Percentiles rank a stretch among this genome's conserved stretches.
phyloP scores from a whole-genome alignment of 164 flowering plant genomes.

The Cinnamomum micranthum region DNA sequence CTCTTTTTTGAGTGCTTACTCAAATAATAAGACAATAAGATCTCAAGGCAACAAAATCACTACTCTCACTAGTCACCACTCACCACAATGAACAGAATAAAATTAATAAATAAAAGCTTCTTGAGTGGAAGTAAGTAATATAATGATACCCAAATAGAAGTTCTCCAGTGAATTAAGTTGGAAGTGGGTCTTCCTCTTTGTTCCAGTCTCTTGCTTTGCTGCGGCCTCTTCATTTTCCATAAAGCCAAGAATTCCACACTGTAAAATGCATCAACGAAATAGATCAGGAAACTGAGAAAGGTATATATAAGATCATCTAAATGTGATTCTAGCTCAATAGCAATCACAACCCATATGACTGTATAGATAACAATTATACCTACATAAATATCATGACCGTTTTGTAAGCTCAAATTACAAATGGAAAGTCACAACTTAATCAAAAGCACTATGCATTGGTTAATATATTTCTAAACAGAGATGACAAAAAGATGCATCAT shows the following conservation, averaged over 20 bases:
- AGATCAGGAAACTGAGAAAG: neutral
- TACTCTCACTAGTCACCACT: neutral
- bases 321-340: neutral
- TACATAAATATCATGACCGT: neutral
- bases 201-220: constrained; percentile 9
- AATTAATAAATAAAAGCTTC: neutral
- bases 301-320: neutral
- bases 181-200: constrained; percentile 39
- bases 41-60: neutral
- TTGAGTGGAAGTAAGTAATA: neutral
- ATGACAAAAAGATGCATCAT: too few relatives aligned
- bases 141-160: constrained; percentile 41
- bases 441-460: neutral
- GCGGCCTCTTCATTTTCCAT: constrained; percentile 20
- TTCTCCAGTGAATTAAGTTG: constrained; percentile 50
- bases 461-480: neutral
- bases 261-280: neutral
- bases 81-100: too few relatives aligned
- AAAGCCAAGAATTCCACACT: constrained; percentile 2
- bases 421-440: neutral
- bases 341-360: neutral
- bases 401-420: neutral
- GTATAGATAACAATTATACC: neutral
- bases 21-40: neutral
- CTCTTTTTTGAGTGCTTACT: neutral